Conservation (phyloP, 768 basidiomycete species). For the Tulasnella sp. region DNA sequence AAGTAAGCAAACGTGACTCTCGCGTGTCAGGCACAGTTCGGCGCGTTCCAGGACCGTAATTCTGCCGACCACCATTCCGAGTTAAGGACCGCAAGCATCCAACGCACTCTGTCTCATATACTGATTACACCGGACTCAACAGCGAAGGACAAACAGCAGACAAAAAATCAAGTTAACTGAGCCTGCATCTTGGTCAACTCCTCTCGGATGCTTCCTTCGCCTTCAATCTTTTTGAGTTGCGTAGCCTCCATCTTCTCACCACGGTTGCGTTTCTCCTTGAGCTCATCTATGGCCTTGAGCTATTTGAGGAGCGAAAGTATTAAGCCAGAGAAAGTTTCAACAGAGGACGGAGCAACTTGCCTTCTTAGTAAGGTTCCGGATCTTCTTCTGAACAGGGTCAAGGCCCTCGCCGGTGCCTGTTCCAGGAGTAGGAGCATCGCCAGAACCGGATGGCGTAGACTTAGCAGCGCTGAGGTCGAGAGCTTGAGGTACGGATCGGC, state of each 20-base stretch:
- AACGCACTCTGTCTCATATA: not conserved
- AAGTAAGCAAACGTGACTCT: conserved; percentile 6
- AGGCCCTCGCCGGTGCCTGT: conserved; percentile 44
- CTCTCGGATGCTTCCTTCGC: conserved; percentile 75
- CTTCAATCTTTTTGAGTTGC: conserved; percentile 95
- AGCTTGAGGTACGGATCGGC: conserved; percentile 6
- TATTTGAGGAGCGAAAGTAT: conserved; percentile 43
- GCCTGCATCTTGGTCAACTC: conserved; percentile 53
- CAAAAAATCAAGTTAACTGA: not conserved
- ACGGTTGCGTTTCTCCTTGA: conserved; percentile 85
- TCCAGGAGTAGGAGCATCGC: conserved; percentile 53
- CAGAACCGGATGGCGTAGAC: conserved; percentile 25
- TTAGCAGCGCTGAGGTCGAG: conserved; percentile 17
- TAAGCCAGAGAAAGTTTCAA: conserved; percentile 19
- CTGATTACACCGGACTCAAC: not conserved
- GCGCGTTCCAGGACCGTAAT: not conserved
- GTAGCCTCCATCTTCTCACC: conserved; percentile 93
- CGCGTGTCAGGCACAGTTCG: conserved; percentile 1
- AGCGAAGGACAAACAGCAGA: not conserved
- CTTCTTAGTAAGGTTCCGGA: conserved; percentile 94
- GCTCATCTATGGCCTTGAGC: conserved; percentile 95
- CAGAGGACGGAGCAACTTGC: conserved; percentile 41
- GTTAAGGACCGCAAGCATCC: not conserved
- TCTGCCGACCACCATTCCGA: not conserved
- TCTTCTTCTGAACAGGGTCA: conserved; percentile 86